Evolutionary conservation across 2,329 filamentous ascomycete genomes (phyloP), one percentile per base, ranked within the genome.

Genomic region (Colletotrichum sp.): DNA sequence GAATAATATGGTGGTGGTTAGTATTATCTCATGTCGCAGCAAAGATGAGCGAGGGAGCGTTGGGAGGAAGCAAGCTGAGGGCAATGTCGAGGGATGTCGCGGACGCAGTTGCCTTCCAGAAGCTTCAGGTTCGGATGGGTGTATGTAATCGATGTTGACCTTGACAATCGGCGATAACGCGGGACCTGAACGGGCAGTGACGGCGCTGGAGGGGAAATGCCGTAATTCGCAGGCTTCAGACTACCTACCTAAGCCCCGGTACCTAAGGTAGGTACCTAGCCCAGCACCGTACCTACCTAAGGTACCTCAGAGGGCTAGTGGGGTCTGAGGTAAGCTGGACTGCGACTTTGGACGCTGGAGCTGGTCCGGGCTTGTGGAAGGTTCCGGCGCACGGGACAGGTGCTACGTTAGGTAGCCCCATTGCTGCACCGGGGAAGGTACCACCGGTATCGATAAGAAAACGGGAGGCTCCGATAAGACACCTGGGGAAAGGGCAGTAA

Each of bases 81-180:
- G 28, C 16, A 24, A 39, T 13, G 57, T 26, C 34, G 65, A 66
- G 60, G 52, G 59, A 52, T 43, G 59, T 70, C 60, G 71, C 60
- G 71, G 59, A 66, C 71, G 65, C 66, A 66, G 60, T 63, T 70
- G 65, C 28, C 61, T 75, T 76, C 66, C 72, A 76, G 74, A 76
- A 76, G 74, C 66, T 76, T 76, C 74, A 76, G 64, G 66, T 76
- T 76, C 74, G 65, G 74, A 75, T 61, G 74, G 74, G 63, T 30
- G 64, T 75, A 63, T 75, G 74, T 75, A 75, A 73, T 75, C 74
- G 70, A 76, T 26, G 9, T 5, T 32, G 65, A 76, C 12, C n/a
- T 39, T 57, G 28, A 39, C 57, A 32, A 55, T 52, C 36, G 60
- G 60, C 59, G 68, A 52, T 64, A 65, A 36, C 21, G 60, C 28